Conservation (phyloP, 1,139 yeast genomes). For the Yamadazyma pseudoaaseri region DNA sequence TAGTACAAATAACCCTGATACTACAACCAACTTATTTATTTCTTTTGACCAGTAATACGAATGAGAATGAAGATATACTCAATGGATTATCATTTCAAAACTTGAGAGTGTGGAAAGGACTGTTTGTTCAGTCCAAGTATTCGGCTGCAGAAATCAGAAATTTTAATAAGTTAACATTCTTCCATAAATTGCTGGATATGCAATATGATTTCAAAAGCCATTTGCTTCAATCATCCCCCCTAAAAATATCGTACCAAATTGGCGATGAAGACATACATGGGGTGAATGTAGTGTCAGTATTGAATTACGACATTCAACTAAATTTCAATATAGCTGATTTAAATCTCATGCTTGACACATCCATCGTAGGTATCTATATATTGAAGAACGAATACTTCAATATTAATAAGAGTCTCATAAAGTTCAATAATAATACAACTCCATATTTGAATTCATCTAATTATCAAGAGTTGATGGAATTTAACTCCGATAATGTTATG, state of each 20-base stretch:
- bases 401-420: constrained; percentile 6
- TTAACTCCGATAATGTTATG: constrained; percentile 11
- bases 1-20: constrained; percentile 45
- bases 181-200: constrained; percentile 38
- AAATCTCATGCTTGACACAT: constrained; percentile 48
- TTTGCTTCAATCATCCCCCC: constrained; percentile 47
- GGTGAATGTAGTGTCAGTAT: constrained; percentile 33
- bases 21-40: constrained; percentile 59
- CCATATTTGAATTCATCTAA: constrained; percentile 20
- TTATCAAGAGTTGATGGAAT: constrained; percentile 16
- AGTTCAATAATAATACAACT: constrained; percentile 11
- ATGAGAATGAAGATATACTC: constrained; percentile 27
- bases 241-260: constrained; percentile 43
- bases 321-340: constrained; percentile 38
- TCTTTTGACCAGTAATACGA: constrained; percentile 23
- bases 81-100: constrained; percentile 21
- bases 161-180: constrained; percentile 50
- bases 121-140: constrained; percentile 33
- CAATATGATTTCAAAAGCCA: constrained; percentile 50
- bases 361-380: constrained; percentile 50
- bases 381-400: constrained; percentile 21
- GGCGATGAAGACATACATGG: constrained; percentile 28
- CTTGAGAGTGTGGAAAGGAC: constrained; percentile 24
- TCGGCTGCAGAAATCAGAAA: constrained; percentile 54
- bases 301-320: constrained; percentile 28